Evolutionary conservation across 106 monocot genomes (phyloP), one percentile per base, ranked within the genome.

Genomic region (Triglochin maritima): DNA sequence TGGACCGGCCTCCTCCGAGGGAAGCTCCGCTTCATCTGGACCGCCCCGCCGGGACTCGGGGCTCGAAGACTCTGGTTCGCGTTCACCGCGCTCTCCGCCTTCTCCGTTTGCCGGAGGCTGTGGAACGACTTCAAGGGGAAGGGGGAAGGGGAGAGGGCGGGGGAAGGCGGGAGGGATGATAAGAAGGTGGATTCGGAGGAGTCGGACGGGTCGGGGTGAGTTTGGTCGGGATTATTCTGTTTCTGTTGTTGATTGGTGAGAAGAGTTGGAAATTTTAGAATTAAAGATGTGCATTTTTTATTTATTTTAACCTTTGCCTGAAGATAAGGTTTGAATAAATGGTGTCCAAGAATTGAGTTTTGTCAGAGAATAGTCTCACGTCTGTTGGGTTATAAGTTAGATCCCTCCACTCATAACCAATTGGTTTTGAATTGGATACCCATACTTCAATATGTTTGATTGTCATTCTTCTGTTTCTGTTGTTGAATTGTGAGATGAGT

Each of bases 41-140:
- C 64, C 16, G 50, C 88, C 16, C 87, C 95, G 50, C 85, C 87
- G 55, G 90, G 87, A 45, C 46, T 95, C 53, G 95, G 95, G 0
- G 95, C 95, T 0, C 69, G 87, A 11, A 73, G 95, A 51, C 79
- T 95, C 9, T 95, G 95, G 95, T 60, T 95, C 56, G 95, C 95
- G 3, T 90, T 90, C 76, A 95, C 95, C 7, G 95, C 95, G 8
- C 73, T 95, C 60, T 90, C 95, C 45, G 90, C 89, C 6, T 85
- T 87, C 78, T 95, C 95, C 9, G 83, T 95, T 4, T 85, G 81
- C 53, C 77, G 78, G 14, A 74, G 72, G 59, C 71, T 90, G 17
- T 89, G 88, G 88, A 63, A 74, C 16, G 72, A 64, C 29, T 93
- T 93, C 59, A 76, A 69, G 45, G 77, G 75, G 55, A 88, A 86